Percentiles rank a stretch among this genome's conserved stretches.
These are phyloP conservation scores for Acrocalymma vagum DNA, from an alignment of 2,329 filamentous ascomycete genomes.

Conservation along the genomic window DNA sequence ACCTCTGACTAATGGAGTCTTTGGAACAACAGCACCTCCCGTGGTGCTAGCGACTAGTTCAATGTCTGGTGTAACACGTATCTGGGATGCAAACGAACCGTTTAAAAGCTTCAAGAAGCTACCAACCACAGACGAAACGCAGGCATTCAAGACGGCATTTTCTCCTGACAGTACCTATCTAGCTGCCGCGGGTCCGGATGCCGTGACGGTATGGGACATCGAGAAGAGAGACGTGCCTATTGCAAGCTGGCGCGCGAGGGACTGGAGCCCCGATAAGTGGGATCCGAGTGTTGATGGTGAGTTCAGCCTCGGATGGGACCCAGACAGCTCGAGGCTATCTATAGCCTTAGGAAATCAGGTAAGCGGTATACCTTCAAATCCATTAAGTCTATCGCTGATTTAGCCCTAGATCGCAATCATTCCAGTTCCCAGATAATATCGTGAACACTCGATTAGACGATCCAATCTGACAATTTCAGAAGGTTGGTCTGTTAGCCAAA, in stretches of 20 bases:
- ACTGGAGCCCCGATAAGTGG: constrained; percentile 35
- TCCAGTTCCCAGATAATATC: constrained; percentile 35
- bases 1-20: constrained; percentile 21
- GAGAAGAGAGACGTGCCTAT: constrained; percentile 43
- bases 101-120: constrained; percentile 41
- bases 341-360: constrained; percentile 50
- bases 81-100: constrained; percentile 52
- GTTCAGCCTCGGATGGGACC: constrained; percentile 49
- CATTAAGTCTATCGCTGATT: constrained; percentile 9
- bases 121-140: constrained; percentile 38
- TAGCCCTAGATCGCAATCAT: constrained; percentile 43
- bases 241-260: constrained; percentile 44
- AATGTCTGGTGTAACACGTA: constrained; percentile 47
- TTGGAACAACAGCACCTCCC: constrained; percentile 24
- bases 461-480: neutral
- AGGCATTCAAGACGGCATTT: constrained; percentile 53
- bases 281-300: constrained; percentile 43
- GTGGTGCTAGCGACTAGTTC: constrained; percentile 51
- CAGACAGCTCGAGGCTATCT: constrained; percentile 47
- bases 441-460: constrained; percentile 1
- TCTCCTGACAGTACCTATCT: constrained; percentile 53
- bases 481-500: neutral
- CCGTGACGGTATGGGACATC: constrained; percentile 55
- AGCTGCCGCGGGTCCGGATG: constrained; percentile 54
- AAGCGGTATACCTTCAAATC: constrained; percentile 7